A percentile compares a stretch with the other conserved stretches of the same genome.
phyloP scores from a whole-genome alignment of 2,329 filamentous ascomycete genomes.

The Ophiostoma quercus region DNA sequence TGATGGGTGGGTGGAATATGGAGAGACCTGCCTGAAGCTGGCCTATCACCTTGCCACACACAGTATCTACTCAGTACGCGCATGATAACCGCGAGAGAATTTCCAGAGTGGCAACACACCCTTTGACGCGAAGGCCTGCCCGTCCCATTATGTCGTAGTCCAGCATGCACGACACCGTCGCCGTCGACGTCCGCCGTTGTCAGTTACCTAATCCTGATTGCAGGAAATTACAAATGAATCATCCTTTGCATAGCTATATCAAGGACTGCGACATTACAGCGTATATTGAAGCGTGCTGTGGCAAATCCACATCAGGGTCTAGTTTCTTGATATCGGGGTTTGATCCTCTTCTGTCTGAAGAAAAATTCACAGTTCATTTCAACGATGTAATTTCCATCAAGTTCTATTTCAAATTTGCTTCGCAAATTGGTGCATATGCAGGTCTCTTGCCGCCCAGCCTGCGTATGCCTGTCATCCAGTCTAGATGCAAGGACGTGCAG shows the following conservation, averaged over 20 bases:
- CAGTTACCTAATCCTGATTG: background rate
- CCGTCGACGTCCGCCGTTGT: background rate
- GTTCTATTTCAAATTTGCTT: background rate
- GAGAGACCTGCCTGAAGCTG: background rate
- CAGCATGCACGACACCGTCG: background rate
- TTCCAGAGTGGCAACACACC: background rate
- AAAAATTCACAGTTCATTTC: background rate
- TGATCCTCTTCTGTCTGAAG: background rate
- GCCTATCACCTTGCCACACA: background rate
- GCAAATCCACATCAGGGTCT: background rate
- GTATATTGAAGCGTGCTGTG: background rate
- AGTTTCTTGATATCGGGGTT: background rate
- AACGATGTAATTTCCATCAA: background rate
- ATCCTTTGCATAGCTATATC: background rate
- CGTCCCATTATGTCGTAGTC: background rate
- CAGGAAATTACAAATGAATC: background rate
- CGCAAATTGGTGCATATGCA: background rate
- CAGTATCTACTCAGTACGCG: background rate
- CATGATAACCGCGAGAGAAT: background rate
- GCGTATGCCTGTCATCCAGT: slow-evolving; percentile 4
- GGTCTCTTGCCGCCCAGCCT: background rate
- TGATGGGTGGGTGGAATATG: background rate
- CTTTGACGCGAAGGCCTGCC: background rate
- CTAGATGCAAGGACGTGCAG: background rate
- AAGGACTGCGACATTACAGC: background rate